Evolutionary conservation across 2,329 filamentous ascomycete species (phyloP).

Genomic region (Ophiostoma angusticollis): DNA sequence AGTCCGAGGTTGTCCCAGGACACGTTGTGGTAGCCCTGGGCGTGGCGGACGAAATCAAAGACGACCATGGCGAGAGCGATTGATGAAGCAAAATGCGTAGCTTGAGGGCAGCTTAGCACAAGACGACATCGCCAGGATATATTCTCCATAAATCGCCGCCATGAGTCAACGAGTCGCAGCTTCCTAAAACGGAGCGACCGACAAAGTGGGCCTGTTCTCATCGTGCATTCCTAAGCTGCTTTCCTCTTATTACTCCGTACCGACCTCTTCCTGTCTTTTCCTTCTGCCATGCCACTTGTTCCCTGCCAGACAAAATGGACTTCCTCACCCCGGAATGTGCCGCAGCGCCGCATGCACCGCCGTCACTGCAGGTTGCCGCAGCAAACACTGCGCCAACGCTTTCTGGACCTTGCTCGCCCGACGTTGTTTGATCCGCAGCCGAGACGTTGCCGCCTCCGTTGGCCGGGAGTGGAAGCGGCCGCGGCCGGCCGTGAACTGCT

Average conservation of each 20-base stretch:
- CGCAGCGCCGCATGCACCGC: neutral
- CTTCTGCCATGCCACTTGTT: neutral
- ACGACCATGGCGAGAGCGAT: conserved; percentile 10
- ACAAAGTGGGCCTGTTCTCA: no score
- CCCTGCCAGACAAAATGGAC: neutral
- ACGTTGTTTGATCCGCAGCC: neutral
- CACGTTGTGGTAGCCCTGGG: conserved; percentile 74
- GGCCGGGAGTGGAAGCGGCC: no score
- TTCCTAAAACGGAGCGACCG: conserved; percentile 2
- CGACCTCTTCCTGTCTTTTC: neutral
- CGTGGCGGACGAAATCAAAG: conserved; percentile 59
- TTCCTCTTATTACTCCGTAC: neutral
- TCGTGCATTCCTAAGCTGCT: neutral
- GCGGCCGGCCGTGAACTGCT: neutral
- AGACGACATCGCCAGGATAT: no score
- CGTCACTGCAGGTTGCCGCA: neutral
- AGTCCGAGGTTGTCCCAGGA: conserved; percentile 53
- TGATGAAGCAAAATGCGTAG: no score
- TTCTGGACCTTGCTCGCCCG: neutral
- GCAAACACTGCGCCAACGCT: neutral
- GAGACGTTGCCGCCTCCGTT: no score
- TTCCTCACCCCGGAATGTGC: neutral
- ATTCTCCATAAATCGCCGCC: no score
- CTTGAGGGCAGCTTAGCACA: no score
- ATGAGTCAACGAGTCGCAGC: conserved; percentile 7